Percentiles rank a stretch among this genome's conserved stretches.
Conservation (phyloP, 176 grass and related monocot genomes). For the Aegilops sharonensis region DNA sequence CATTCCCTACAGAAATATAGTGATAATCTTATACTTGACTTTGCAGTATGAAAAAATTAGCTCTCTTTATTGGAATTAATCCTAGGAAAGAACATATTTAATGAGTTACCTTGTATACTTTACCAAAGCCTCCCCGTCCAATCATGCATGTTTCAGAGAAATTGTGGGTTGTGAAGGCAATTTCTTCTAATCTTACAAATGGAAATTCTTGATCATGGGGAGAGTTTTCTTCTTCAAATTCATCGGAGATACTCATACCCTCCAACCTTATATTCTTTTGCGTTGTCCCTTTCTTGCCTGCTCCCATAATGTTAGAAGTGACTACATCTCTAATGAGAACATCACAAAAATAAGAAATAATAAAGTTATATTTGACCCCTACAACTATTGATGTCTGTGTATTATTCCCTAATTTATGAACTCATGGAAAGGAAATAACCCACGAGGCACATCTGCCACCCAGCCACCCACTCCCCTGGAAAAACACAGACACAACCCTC, state of each 20-base stretch:
- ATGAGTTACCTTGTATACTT: conserved; percentile 52
- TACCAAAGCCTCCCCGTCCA: conserved; percentile 48
- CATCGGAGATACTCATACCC: neutral
- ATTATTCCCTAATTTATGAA: neutral
- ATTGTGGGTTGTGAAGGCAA: conserved; percentile 8
- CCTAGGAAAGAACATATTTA: neutral
- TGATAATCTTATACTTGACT: neutral
- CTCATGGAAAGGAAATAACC: neutral
- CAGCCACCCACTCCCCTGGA: neutral
- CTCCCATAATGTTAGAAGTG: neutral
- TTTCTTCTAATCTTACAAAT: conserved; percentile 15
- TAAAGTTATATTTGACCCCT: neutral
- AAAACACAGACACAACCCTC: neutral
- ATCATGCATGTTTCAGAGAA: conserved; percentile 38
- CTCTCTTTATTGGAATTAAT: neutral
- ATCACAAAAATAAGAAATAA: neutral
- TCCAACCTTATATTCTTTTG: neutral
- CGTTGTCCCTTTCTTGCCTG: neutral
- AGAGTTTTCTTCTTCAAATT: neutral
- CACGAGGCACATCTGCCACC: neutral
- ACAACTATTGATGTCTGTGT: neutral
- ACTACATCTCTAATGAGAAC: neutral
- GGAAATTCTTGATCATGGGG: conserved; percentile 20
- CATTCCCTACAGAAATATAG: conserved; percentile 12
- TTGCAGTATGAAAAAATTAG: neutral